phyloP scores from a whole-genome alignment of 768 basidiomycete species.

The Boletus edulis region DNA sequence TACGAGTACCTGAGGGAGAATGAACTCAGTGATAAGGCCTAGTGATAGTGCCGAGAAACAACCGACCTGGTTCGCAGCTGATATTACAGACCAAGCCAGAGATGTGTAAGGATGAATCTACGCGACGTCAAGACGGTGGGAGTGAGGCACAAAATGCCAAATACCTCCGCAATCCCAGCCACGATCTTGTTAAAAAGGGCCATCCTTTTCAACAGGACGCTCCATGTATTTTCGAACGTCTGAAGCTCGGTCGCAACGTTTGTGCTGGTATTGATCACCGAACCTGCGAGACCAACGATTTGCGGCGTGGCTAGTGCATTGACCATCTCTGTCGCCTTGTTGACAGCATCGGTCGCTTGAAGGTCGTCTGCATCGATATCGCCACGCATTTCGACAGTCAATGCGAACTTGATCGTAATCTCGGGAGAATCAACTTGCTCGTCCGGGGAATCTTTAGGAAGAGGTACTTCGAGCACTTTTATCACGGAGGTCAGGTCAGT shows the following conservation, averaged over 20 bases:
- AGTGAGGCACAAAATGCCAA: not conserved
- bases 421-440: not conserved
- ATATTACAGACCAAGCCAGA: constrained; percentile 23
- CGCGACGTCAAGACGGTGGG: not conserved
- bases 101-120: constrained; percentile 20
- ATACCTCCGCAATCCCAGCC: constrained; percentile 14
- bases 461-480: constrained; percentile 15
- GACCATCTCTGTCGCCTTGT: not conserved
- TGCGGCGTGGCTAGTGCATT: not conserved
- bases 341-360: constrained; percentile 14
- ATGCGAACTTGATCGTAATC: constrained; percentile 14
- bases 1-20: constrained; percentile 10
- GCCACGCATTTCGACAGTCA: not conserved
- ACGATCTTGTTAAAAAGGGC: constrained; percentile 13
- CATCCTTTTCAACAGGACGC: constrained; percentile 9
- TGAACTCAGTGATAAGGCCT: not conserved
- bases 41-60: not conserved
- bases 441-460: not conserved
- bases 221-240: constrained; percentile 20
- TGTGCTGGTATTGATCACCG: not conserved
- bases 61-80: constrained; percentile 18
- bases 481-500: not conserved
- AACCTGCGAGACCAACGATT: not conserved
- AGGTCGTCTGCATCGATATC: constrained; percentile 3
- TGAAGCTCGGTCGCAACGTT: constrained; percentile 1